phyloP scores from a whole-genome alignment of 129 eudicot species.

The Artemisia tridentata region DNA sequence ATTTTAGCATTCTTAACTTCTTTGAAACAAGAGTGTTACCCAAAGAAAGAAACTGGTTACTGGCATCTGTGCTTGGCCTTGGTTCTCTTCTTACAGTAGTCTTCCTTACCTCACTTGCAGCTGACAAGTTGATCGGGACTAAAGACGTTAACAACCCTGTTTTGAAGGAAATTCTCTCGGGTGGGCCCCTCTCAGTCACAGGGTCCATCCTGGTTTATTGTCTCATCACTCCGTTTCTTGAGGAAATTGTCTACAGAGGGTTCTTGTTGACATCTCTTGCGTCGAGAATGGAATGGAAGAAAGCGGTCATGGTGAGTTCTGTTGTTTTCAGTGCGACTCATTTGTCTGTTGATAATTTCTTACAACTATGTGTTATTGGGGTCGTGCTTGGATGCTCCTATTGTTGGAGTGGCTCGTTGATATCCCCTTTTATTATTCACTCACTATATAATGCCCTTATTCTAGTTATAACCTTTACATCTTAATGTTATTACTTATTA shows the following conservation, averaged over 20 bases:
- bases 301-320: slow-evolving; percentile 68
- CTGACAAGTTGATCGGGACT: slow-evolving; percentile 60
- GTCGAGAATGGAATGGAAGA: slow-evolving; percentile 68
- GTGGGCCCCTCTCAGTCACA: slow-evolving; percentile 48
- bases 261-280: slow-evolving; percentile 63
- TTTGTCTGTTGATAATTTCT: slow-evolving; percentile 63
- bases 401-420: slow-evolving; percentile 83
- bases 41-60: slow-evolving; percentile 62
- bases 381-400: slow-evolving; percentile 79
- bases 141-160: slow-evolving; percentile 68
- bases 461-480: slow-evolving; percentile 37
- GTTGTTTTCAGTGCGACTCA: slow-evolving; percentile 74
- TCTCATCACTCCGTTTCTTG: slow-evolving; percentile 68
- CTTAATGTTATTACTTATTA: slow-evolving; percentile 32
- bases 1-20: slow-evolving; percentile 44
- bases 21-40: slow-evolving; percentile 39
- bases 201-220: slow-evolving; percentile 60
- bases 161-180: slow-evolving; percentile 66
- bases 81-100: slow-evolving; percentile 52
- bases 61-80: slow-evolving; percentile 68
- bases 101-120: slow-evolving; percentile 59
- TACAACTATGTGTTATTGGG: slow-evolving; percentile 66
- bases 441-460: slow-evolving; percentile 79
- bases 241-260: slow-evolving; percentile 84
- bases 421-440: slow-evolving; percentile 65